These are phyloP conservation scores for Raddia guianensis DNA, from an alignment of 176 grass and related monocot species.

Conservation along the genomic window DNA sequence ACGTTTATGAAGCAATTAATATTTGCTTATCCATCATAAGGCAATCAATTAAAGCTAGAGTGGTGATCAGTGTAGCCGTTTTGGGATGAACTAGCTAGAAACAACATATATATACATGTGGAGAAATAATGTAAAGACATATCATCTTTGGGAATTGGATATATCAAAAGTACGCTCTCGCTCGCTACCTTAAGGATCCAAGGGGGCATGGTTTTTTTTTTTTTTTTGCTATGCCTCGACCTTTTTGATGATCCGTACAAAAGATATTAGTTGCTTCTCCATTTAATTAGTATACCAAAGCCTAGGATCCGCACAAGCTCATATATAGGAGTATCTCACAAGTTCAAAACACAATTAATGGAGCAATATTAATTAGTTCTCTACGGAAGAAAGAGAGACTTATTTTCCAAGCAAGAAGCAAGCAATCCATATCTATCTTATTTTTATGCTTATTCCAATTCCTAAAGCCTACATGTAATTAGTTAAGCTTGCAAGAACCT, in stretches of 20 bases:
- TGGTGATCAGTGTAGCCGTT: neutral
- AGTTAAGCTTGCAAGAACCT: conserved; percentile 23
- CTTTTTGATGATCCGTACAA: conserved; percentile 61
- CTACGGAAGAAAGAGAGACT: conserved; percentile 14
- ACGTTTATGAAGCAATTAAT: neutral
- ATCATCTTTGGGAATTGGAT: conserved; percentile 51
- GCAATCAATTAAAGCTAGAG: conserved; percentile 37
- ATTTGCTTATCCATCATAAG: conserved; percentile 22
- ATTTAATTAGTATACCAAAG: conserved; percentile 42
- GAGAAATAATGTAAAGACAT: conserved; percentile 28
- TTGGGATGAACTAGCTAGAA: neutral
- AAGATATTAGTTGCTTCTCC: conserved; percentile 50
- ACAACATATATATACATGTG: neutral
- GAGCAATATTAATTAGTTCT: conserved; percentile 24
- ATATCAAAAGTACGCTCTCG: conserved; percentile 33
- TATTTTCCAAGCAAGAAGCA: conserved; percentile 29
- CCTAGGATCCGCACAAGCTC: conserved; percentile 20
- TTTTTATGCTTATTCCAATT: conserved; percentile 27
- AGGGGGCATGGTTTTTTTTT: conserved; percentile 43
- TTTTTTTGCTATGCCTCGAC: conserved; percentile 47
- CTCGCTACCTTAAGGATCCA: neutral
- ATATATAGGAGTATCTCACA: neutral
- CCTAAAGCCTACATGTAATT: conserved; percentile 19
- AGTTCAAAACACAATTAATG: neutral
- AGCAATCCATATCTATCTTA: neutral